These are phyloP conservation scores for Cordia subcordata DNA, from an alignment of 257 asterid genomes.

Conservation along the genomic window DNA sequence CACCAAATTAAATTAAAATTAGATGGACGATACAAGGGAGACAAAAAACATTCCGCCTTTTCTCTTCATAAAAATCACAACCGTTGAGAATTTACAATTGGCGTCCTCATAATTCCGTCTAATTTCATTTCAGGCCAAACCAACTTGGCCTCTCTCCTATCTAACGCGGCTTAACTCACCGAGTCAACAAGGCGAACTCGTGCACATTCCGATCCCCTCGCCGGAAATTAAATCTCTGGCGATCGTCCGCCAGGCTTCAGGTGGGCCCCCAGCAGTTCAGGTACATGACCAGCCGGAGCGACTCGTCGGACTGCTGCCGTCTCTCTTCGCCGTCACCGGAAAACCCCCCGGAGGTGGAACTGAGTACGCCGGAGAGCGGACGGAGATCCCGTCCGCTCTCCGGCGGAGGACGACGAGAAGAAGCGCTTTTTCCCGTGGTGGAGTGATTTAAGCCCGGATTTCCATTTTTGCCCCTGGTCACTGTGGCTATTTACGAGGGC, in stretches of 20 bases:
- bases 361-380: slow-evolving; percentile 35
- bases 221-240: too few relatives aligned
- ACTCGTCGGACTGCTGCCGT: slow-evolving; percentile 54
- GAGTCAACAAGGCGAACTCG: too few relatives aligned
- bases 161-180: too few relatives aligned
- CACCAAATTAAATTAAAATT: too few relatives aligned
- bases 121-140: too few relatives aligned
- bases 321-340: slow-evolving; percentile 25
- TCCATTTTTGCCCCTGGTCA: slow-evolving; percentile 56
- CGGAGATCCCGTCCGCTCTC: slow-evolving; percentile 32
- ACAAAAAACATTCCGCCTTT: too few relatives aligned
- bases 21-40: too few relatives aligned
- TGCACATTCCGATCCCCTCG: too few relatives aligned
- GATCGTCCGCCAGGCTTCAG: slow-evolving; percentile 22
- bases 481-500: slow-evolving; percentile 57
- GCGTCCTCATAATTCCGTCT: too few relatives aligned
- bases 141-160: too few relatives aligned
- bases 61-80: too few relatives aligned
- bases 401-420: slow-evolving; percentile 22
- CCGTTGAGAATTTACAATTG: too few relatives aligned
- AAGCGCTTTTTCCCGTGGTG: slow-evolving; percentile 43
- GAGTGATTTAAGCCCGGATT: slow-evolving; percentile 48
- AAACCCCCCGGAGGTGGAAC: slow-evolving; percentile 31
- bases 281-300: slow-evolving; percentile 68
- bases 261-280: slow-evolving; percentile 52